These are phyloP conservation scores for Auriscalpium vulgare DNA, from an alignment of 768 basidiomycete genomes.

Conservation along the genomic window DNA sequence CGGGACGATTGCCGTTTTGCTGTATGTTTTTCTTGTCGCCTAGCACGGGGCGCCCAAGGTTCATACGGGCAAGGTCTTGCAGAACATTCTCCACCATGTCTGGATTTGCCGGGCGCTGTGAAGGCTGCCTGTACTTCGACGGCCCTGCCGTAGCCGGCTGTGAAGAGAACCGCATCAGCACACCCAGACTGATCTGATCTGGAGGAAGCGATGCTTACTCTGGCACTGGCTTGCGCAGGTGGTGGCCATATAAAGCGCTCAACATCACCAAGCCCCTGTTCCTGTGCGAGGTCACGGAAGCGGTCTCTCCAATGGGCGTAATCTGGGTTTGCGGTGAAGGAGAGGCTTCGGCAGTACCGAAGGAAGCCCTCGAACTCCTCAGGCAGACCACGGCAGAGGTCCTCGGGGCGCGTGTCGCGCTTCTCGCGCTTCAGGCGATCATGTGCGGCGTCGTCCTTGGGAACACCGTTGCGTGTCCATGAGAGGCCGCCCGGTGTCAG, in stretches of 20 bases:
- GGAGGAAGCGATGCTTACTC: conserved; percentile 18
- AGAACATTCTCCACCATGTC: not conserved
- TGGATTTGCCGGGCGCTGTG: not conserved
- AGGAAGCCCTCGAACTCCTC: conserved; percentile 71
- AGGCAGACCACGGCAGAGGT: conserved; percentile 62
- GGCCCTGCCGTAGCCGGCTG: not conserved
- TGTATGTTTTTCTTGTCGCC: conserved; percentile 14
- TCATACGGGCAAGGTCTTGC: conserved; percentile 6
- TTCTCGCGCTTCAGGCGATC: conserved; percentile 59
- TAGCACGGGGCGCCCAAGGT: conserved; percentile 8
- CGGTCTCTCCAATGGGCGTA: conserved; percentile 58
- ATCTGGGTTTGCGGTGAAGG: conserved; percentile 62
- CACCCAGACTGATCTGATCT: conserved; percentile 11
- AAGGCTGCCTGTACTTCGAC: not conserved
- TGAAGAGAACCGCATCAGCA: conserved; percentile 32
- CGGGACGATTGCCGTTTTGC: not conserved
- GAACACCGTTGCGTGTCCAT: conserved; percentile 79
- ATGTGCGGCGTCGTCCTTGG: conserved; percentile 60
- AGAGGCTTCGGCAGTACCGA: conserved; percentile 59
- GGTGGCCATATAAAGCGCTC: conserved; percentile 73
- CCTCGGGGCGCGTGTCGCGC: conserved; percentile 48
- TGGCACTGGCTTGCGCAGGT: conserved; percentile 11
- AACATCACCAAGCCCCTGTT: conserved; percentile 47
- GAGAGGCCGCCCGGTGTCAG: conserved; percentile 67
- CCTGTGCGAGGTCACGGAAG: conserved; percentile 53